Conservation (phyloP, 2,329 filamentous ascomycete genomes). For the Diplodia sapinea region DNA sequence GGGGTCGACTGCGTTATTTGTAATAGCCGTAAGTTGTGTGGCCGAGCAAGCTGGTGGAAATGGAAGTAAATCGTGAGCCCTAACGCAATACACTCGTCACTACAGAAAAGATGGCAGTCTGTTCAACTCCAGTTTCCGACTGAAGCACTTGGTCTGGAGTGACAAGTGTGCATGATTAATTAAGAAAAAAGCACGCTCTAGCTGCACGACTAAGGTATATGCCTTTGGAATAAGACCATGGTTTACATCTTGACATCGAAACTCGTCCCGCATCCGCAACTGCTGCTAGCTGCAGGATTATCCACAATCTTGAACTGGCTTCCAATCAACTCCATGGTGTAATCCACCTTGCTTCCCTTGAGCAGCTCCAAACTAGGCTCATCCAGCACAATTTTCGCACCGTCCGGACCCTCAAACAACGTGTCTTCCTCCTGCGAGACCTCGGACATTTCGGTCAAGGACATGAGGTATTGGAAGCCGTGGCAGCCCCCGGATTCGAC, state of each 20-base stretch:
- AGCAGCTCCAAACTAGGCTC: conserved; percentile 83
- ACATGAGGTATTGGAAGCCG: conserved; percentile 97
- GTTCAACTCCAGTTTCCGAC: not conserved
- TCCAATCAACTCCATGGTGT: conserved; percentile 92
- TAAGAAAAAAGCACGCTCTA: not conserved
- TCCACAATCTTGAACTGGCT: conserved; percentile 96
- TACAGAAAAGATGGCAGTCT: not conserved
- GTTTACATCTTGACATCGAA: conserved; percentile 78
- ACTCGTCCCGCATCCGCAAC: conserved; percentile 95
- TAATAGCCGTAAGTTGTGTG: no score
- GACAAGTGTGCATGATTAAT: not conserved
- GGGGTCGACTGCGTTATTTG: no score
- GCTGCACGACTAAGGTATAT: not conserved
- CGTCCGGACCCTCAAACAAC: conserved; percentile 73
- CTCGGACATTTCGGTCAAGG: conserved; percentile 67
- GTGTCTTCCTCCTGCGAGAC: conserved; percentile 75
- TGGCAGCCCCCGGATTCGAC: conserved; percentile 96
- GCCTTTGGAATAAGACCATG: not conserved
- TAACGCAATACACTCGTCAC: not conserved
- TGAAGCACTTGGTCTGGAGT: not conserved
- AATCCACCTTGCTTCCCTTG: conserved; percentile 94
- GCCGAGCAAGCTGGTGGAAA: no score
- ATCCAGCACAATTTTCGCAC: conserved; percentile 87
- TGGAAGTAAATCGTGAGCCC: not conserved
- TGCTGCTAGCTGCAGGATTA: conserved; percentile 89